Evolutionary conservation across 805 yeast genomes (phyloP), one percentile per base, ranked within the genome.

Genomic region (Candida maris): DNA sequence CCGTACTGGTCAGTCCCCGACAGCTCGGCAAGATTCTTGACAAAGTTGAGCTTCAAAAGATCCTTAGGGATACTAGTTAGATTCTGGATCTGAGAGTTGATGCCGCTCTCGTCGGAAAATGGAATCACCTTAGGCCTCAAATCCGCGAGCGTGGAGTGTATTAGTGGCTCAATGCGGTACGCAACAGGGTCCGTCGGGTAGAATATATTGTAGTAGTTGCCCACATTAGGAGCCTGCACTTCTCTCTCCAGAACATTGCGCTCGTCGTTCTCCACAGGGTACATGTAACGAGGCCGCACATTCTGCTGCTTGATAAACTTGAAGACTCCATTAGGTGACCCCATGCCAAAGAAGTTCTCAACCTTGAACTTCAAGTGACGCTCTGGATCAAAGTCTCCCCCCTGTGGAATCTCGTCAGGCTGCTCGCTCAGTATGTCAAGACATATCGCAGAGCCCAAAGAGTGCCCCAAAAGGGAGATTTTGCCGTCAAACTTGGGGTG

Each of bases 111-210:
- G 14, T 48, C 59, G 0, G 76, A 75, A 47, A 72, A 77, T 1
- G 85, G 82, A 12, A 84, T 69, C 13, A 63, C 61, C 37, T 68
- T 76, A 0, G 91, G 85, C 43, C 70, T 67, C 38, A 70, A 60
- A 6, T 65, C 55, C 0, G 77, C 63, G 45, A 80, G 67, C 41
- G 54, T 60, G 15, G 70, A 66, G 41, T 67, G 61, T 4, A 89
- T 71, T 39, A 91, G 62, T 1, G 98, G 98, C 58, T 91, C 98
- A 39, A 89, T 62, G 37, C 97, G 67, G 51, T 89, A 87, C 0
- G 91, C 89, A 27, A 93, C 81, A 1, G 97, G 96, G 54, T 91
- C 98, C 46, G 94, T 81, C 0, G 91, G 85, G 49, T 91, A 95
- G 63, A 84, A 87, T 5, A 93, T 62, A 54, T 91, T 91, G 63